Evolutionary conservation across 768 basidiomycete genomes (phyloP).

Genomic region (Termitomyces sp.): DNA sequence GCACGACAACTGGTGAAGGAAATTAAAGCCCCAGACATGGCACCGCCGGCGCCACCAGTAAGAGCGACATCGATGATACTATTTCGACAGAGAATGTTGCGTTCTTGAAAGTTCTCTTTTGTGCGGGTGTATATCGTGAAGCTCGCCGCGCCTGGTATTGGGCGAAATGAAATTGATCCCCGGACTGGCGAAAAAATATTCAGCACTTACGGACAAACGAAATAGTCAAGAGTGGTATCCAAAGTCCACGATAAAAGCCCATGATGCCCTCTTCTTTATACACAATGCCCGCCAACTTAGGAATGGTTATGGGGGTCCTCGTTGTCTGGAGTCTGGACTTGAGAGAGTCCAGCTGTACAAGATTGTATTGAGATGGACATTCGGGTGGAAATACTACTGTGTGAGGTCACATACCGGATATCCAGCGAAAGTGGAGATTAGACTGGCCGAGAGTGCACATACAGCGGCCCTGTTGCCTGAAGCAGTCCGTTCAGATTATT

Average conservation of each 20-base stretch:
- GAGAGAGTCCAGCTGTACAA: constrained; percentile 77
- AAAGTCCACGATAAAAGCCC: constrained; percentile 88
- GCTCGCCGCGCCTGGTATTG: constrained; percentile 67
- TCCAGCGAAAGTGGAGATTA: constrained; percentile 88
- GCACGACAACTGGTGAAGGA: constrained; percentile 86
- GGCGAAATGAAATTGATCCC: constrained; percentile 4
- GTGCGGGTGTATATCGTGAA: constrained; percentile 88
- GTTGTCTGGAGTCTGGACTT: constrained; percentile 91
- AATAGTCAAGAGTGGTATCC: constrained; percentile 93
- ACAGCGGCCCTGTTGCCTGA: constrained; percentile 84
- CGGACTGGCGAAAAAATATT: constrained; percentile 1
- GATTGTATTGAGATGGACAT: not conserved
- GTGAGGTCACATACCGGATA: constrained; percentile 58
- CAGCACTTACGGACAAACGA: constrained; percentile 85
- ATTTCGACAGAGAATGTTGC: constrained; percentile 54
- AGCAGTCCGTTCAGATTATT: constrained; percentile 12
- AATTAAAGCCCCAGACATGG: constrained; percentile 84
- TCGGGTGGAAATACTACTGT: not conserved
- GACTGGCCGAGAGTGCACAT: constrained; percentile 86
- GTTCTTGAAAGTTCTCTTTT: constrained; percentile 64
- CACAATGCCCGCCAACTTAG: constrained; percentile 63
- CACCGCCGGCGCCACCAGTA: constrained; percentile 80
- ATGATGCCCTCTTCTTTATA: constrained; percentile 82
- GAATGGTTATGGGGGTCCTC: constrained; percentile 69
- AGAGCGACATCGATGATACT: constrained; percentile 65